Evolutionary conservation across 192 early-diverging fungal genomes (phyloP).

Genomic region (Coemansia sp.): DNA sequence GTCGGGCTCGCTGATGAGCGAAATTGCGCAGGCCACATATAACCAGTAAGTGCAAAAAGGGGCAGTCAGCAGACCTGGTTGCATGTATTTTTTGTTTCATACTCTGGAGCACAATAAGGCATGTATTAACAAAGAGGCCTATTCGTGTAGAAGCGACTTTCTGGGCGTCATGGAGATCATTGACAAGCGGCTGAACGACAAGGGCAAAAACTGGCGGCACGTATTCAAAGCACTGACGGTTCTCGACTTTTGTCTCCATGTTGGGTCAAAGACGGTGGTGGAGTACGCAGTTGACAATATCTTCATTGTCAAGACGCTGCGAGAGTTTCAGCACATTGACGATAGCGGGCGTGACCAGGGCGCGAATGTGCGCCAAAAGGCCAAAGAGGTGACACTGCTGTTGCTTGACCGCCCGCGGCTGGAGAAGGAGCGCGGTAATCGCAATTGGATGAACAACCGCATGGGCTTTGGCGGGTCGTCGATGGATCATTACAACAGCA

Average conservation of each 20-base stretch:
- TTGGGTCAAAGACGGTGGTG: conserved; percentile 85
- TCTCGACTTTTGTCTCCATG: conserved; percentile 81
- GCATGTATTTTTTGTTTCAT: background rate
- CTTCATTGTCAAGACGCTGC: conserved; percentile 92
- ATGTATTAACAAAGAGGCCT: background rate
- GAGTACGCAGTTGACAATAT: conserved; percentile 86
- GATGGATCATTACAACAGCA: conserved; percentile 13
- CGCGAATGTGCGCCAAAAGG: conserved; percentile 88
- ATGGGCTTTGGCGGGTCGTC: conserved; percentile 46
- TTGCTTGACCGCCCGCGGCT: conserved; percentile 77
- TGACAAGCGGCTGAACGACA: conserved; percentile 96
- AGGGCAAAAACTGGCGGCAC: conserved; percentile 98
- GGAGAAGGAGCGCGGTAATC: conserved; percentile 70
- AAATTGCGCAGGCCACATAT: conserved; percentile 82
- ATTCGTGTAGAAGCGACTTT: conserved; percentile 73
- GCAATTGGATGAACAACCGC: conserved; percentile 65
- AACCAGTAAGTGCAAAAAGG: conserved; percentile 67
- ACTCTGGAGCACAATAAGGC: background rate
- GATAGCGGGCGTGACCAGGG: conserved; percentile 92
- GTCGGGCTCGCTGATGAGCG: conserved; percentile 73
- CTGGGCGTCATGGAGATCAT: conserved; percentile 97
- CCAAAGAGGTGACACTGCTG: conserved; percentile 84
- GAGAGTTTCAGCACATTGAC: conserved; percentile 96
- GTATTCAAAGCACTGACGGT: conserved; percentile 93
- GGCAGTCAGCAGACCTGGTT: background rate